A percentile compares a stretch with the other conserved stretches of the same genome.
These are phyloP conservation scores for Trametes elegans DNA, from an alignment of 768 basidiomycete genomes.

Conservation along the genomic window DNA sequence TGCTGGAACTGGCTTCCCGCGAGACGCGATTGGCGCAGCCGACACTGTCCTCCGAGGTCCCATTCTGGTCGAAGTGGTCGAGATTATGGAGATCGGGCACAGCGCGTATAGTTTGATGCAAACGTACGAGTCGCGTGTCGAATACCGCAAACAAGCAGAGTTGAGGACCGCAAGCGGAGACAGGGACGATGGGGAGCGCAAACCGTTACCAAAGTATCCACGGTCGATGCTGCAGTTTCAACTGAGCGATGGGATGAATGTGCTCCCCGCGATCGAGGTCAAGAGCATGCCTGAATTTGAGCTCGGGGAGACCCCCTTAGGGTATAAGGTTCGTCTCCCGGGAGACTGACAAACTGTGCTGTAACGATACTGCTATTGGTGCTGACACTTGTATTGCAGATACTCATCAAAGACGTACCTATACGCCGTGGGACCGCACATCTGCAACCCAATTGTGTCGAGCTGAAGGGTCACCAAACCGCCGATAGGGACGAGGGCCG, in stretches of 20 bases:
- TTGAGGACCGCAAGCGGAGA: slow-evolving; percentile 48
- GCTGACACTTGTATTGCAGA: slow-evolving; percentile 40
- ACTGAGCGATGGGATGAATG: slow-evolving; percentile 73
- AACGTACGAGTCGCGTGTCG: slow-evolving; percentile 58
- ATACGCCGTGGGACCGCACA: slow-evolving; percentile 72
- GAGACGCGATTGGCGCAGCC: slow-evolving; percentile 35
- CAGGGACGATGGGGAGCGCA: slow-evolving; percentile 56
- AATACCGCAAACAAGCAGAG: slow-evolving; percentile 50
- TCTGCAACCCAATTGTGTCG: slow-evolving; percentile 68
- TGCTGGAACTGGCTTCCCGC: slow-evolving; percentile 65
- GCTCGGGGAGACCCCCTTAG: slow-evolving; percentile 75
- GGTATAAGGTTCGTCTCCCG: slow-evolving; percentile 67
- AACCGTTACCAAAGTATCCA: slow-evolving; percentile 79
- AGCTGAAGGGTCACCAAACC: slow-evolving; percentile 56
- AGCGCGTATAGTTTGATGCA: slow-evolving; percentile 83
- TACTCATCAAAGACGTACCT: slow-evolving; percentile 66
- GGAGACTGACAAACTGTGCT: too few relatives aligned
- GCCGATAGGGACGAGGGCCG: slow-evolving; percentile 64
- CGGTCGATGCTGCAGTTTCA: slow-evolving; percentile 74
- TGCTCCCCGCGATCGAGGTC: slow-evolving; percentile 77
- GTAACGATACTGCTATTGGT: neutral
- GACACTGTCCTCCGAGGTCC: slow-evolving; percentile 44
- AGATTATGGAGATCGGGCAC: slow-evolving; percentile 79
- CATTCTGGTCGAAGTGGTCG: slow-evolving; percentile 70
- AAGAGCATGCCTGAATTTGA: slow-evolving; percentile 59